Base-by-base conservation (phyloP, 192 early-diverging fungal genomes). In the Entomortierella beljakovae region DNA sequence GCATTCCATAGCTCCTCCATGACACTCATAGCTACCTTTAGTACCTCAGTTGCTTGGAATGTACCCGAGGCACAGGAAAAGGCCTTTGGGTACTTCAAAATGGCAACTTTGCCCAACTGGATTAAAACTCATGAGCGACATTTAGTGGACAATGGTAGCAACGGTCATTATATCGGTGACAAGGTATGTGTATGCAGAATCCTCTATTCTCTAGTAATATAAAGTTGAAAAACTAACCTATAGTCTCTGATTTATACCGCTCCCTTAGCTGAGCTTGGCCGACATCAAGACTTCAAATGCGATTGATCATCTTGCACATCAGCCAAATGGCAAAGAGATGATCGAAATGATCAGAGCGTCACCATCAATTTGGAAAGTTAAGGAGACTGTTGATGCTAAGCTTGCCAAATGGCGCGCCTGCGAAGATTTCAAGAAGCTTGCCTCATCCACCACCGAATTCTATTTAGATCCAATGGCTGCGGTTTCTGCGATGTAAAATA, bases 81-180 rank as follows among this genome's bases (percentile, higher is more conserved):
- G 40, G 11, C 7, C n/a, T 13, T 63, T 3, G 43, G 35, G 8
- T 20, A 1, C 13, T 71, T 71, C 54, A 62, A 55, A 9, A 3
- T 32, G 26, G 8, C 11, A 0, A 8, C 25, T 2, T 9, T 71
- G 28, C 15, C 28, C 0, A 40, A 43, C 6, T 71, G 51, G 59
- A 37, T 63, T 23, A 16, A 54, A 23, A 51, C 28, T 26, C 68
- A 70, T 20, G 68, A 61, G 40, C 32, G 34, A 16, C 68, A 70
- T 22, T 48, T 62, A 20, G 1, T 60, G 25, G 58, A 62, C 22
- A 71, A 71, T 33, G 70, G 61, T n/a, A 57, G 32, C 20, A 71
- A 71, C 28, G 70, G 61, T 38, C 61, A 71, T 33, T 71, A 64
- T 28, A 6, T 71, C 25, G 61, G 61, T 6, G 40, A 62, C 61